Percentiles rank a stretch among this genome's conserved stretches.
These are phyloP conservation scores for Leptographium radiaticola DNA, from an alignment of 2,329 filamentous ascomycete genomes.

Conservation along the genomic window DNA sequence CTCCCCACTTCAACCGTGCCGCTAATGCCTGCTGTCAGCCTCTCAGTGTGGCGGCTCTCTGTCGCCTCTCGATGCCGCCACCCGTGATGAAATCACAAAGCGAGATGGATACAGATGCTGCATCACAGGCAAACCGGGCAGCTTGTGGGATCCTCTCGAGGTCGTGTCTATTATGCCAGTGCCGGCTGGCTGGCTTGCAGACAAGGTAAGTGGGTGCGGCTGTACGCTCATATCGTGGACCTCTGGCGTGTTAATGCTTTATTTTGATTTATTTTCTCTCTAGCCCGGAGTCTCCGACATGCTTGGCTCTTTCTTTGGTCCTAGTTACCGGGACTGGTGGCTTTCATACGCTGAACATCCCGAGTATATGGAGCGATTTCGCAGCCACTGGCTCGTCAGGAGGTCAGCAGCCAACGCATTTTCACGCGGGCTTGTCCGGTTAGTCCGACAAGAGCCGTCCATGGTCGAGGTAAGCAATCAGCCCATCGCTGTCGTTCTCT, in stretches of 20 bases:
- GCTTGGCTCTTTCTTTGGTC: constrained; percentile 18
- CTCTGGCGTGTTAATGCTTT: neutral
- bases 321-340: constrained; percentile 20
- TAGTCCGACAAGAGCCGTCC: constrained; percentile 15
- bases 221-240: neutral
- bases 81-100: constrained; percentile 7
- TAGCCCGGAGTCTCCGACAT: constrained; percentile 11
- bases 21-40: constrained; percentile 2
- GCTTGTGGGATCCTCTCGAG: constrained; percentile 12
- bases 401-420: constrained; percentile 15
- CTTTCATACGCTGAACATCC: constrained; percentile 13
- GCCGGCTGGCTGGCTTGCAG: constrained; percentile 12
- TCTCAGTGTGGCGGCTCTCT: constrained; percentile 5
- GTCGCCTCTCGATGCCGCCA: constrained; percentile 4
- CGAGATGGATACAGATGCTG: constrained; percentile 15
- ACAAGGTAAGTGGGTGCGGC: constrained; percentile 7
- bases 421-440: constrained; percentile 11
- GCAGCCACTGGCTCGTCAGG: constrained; percentile 19
- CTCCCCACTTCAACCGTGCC: neutral
- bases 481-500: neutral
- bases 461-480: constrained; percentile 16
- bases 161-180: constrained; percentile 13
- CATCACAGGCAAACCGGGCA: constrained; percentile 14
- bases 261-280: neutral
- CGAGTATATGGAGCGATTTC: neutral